Evolutionary conservation across 805 yeast species (phyloP).

Genomic region (Hanseniaspora singularis): DNA sequence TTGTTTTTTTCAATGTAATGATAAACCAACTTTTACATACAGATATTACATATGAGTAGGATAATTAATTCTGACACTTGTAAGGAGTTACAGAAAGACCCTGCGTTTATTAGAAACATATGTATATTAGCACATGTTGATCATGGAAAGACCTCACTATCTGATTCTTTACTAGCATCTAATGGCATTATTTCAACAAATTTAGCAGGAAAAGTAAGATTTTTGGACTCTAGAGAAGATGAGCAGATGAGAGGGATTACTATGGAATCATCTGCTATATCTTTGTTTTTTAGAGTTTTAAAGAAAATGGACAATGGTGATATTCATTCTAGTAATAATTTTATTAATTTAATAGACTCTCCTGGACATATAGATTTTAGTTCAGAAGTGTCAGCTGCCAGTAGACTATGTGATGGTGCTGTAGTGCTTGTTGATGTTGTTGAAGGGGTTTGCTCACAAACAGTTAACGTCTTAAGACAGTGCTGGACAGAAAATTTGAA

Average conservation of each 20-base stretch:
- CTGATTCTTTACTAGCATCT: constrained; percentile 84
- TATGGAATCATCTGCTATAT: constrained; percentile 93
- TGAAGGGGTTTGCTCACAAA: constrained; percentile 97
- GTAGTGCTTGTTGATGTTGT: constrained; percentile 91
- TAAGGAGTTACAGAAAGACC: constrained; percentile 53
- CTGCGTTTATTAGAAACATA: constrained; percentile 67
- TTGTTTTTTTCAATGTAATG: no score
- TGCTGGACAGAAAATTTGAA: constrained; percentile 88
- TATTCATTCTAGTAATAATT: constrained; percentile 54
- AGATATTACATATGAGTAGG: constrained; percentile 16
- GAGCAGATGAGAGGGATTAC: constrained; percentile 95
- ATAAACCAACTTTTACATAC: no score
- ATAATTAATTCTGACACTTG: constrained; percentile 51
- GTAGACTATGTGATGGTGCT: constrained; percentile 93
- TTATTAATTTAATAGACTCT: constrained; percentile 87
- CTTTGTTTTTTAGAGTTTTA: constrained; percentile 72
- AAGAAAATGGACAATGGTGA: constrained; percentile 56
- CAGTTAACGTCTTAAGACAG: constrained; percentile 86
- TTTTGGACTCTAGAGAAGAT: constrained; percentile 85
- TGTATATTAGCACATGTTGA: constrained; percentile 97
- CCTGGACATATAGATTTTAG: constrained; percentile 99
- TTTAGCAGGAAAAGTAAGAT: constrained; percentile 90
- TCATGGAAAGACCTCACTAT: constrained; percentile 92
- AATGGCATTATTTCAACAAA: constrained; percentile 92
- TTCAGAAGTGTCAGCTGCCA: constrained; percentile 90